Evolutionary conservation across 257 asterid species (phyloP).

Genomic region (Gentiana straminea): DNA sequence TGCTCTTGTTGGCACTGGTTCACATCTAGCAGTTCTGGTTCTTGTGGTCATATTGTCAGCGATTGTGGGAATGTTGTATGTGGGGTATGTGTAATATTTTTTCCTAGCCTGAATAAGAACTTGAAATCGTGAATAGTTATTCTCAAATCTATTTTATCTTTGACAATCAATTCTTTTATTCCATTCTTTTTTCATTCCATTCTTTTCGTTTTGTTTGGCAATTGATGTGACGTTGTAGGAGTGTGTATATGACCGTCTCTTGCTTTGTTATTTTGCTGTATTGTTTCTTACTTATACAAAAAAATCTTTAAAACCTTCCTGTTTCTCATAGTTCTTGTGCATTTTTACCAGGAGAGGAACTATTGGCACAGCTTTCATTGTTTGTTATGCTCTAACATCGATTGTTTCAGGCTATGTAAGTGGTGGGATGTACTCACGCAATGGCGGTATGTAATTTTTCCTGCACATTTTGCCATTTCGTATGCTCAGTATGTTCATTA

Average conservation of each 20-base stretch:
- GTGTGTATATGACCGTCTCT: no score
- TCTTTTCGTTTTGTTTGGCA: not conserved
- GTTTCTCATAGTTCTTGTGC: slow-evolving; percentile 6
- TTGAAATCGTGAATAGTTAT: no score
- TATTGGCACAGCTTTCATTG: slow-evolving; percentile 47
- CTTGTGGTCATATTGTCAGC: slow-evolving; percentile 48
- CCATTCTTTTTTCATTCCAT: not conserved
- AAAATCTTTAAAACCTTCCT: not conserved
- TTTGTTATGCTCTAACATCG: slow-evolving; percentile 56
- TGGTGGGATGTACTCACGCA: slow-evolving; percentile 58
- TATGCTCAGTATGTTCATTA: not conserved
- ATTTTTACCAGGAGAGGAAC: slow-evolving; percentile 48
- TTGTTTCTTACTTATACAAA: not conserved
- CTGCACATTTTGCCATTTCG: not conserved
- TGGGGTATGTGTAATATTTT: slow-evolving; percentile 38
- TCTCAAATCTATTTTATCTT: no score
- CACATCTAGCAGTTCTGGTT: slow-evolving; percentile 48
- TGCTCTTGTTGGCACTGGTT: slow-evolving; percentile 56
- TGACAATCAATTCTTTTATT: not conserved
- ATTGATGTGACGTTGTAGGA: no score
- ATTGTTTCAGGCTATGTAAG: slow-evolving; percentile 56
- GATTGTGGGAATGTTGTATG: slow-evolving; percentile 47
- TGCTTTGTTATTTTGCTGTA: no score
- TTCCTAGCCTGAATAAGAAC: not conserved
- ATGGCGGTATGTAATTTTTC: slow-evolving; percentile 38